Percentiles rank a stretch among this genome's conserved stretches.
These are phyloP conservation scores for Hippophae rhamnoides DNA, from an alignment of 306 rosid species.

Conservation along the genomic window DNA sequence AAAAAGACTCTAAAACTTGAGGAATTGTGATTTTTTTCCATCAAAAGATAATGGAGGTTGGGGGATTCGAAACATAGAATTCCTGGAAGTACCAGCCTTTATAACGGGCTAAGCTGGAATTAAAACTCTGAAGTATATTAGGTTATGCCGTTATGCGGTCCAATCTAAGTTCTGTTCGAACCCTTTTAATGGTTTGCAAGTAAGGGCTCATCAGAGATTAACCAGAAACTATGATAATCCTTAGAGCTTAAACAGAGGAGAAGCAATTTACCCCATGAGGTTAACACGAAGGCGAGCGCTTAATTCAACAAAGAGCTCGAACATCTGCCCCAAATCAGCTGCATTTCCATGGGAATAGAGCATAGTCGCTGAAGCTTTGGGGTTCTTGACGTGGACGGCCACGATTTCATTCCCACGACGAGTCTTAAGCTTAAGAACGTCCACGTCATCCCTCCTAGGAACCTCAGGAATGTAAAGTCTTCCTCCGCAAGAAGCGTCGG, in stretches of 20 bases:
- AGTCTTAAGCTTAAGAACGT: slow-evolving; percentile 59
- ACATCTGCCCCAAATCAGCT: slow-evolving; percentile 95
- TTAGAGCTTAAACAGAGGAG: background rate
- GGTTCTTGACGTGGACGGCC: slow-evolving; percentile 74
- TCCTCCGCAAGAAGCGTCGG: slow-evolving; percentile 25
- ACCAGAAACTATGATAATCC: background rate
- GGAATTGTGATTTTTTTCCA: background rate
- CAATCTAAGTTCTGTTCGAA: too few species aligned
- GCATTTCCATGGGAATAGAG: slow-evolving; percentile 95
- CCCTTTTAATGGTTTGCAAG: too few species aligned
- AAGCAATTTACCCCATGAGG: slow-evolving; percentile 54
- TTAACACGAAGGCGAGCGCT: slow-evolving; percentile 72
- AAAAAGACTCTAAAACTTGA: background rate
- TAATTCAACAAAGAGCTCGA: slow-evolving; percentile 77
- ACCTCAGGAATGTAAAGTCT: slow-evolving; percentile 54
- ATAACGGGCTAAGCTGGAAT: too few species aligned
- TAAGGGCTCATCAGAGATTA: background rate
- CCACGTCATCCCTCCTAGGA: slow-evolving; percentile 71
- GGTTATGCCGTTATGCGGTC: too few species aligned
- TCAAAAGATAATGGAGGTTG: too few species aligned
- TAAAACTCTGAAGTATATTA: too few species aligned
- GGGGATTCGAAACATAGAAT: too few species aligned
- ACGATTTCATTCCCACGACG: slow-evolving; percentile 75
- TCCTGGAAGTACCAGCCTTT: too few species aligned
- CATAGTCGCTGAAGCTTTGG: slow-evolving; percentile 59